phyloP scores from a whole-genome alignment of 352 stramenopile species.

The Hyaloperonospora arabidopsidis region DNA sequence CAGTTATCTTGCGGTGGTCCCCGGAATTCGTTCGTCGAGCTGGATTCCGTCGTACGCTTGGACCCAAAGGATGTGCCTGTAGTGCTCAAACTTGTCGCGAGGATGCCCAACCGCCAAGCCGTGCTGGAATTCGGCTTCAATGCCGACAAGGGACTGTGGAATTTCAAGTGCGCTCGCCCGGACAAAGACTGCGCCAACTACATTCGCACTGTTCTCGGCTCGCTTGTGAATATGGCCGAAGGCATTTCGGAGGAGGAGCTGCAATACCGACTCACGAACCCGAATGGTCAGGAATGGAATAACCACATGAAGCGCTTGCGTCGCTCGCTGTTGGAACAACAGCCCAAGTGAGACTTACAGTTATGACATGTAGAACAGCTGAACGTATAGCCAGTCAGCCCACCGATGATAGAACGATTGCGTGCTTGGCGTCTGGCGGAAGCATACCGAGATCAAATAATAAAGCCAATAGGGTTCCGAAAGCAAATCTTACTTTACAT shows the following conservation, averaged over 20 bases:
- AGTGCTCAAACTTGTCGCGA: slow-evolving; percentile 60
- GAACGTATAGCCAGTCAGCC: neutral
- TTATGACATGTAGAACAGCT: neutral
- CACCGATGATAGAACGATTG: no score
- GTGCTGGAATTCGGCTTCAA: slow-evolving; percentile 87
- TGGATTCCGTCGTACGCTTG: slow-evolving; percentile 77
- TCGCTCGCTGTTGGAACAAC: slow-evolving; percentile 53
- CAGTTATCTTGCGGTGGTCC: slow-evolving; percentile 66
- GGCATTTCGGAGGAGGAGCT: slow-evolving; percentile 87
- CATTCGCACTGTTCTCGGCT: slow-evolving; percentile 84
- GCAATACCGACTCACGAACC: slow-evolving; percentile 76
- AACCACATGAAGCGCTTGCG: slow-evolving; percentile 78
- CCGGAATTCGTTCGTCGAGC: slow-evolving; percentile 67
- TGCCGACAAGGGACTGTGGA: slow-evolving; percentile 81
- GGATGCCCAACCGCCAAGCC: slow-evolving; percentile 46
- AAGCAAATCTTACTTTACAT: slow-evolving; percentile 31
- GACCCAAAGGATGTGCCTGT: slow-evolving; percentile 65
- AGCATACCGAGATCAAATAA: neutral
- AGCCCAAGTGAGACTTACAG: slow-evolving; percentile 31
- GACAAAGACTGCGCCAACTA: slow-evolving; percentile 88
- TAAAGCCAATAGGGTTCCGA: slow-evolving; percentile 13
- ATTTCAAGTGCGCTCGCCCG: slow-evolving; percentile 82
- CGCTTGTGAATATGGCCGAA: slow-evolving; percentile 87
- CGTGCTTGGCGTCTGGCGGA: no score
- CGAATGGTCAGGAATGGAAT: slow-evolving; percentile 71